Conservation (phyloP, 345 rosid species). For the Camelina neglecta region DNA sequence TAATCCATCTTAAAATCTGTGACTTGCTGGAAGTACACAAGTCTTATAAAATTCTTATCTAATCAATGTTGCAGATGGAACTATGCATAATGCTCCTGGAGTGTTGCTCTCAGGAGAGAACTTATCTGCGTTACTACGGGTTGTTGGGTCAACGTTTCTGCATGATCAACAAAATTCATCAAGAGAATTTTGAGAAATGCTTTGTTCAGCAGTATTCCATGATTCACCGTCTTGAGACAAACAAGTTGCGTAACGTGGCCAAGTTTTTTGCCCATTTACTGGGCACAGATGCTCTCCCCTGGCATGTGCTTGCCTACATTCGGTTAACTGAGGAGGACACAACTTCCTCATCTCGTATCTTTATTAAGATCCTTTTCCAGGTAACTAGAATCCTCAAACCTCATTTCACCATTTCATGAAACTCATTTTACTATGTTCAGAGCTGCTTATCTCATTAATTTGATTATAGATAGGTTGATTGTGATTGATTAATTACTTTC, state of each 20-base stretch:
- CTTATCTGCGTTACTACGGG: conserved; percentile 90
- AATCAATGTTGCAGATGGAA: conserved; percentile 75
- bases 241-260: conserved; percentile 86
- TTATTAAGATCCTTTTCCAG: conserved; percentile 97
- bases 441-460: conserved; percentile 14
- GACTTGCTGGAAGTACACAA: conserved; percentile 1
- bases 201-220: conserved; percentile 93
- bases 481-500: conserved; percentile 20
- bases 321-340: conserved; percentile 93
- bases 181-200: conserved; percentile 91
- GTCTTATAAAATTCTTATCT: conserved; percentile 16
- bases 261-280: conserved; percentile 95
- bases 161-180: conserved; percentile 87
- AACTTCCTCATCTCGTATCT: conserved; percentile 90
- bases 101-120: conserved; percentile 95
- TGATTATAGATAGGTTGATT: background rate
- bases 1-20: conserved; percentile 2
- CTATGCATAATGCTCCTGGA: conserved; percentile 92
- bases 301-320: conserved; percentile 90
- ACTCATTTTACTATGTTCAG: conserved; percentile 18
- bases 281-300: conserved; percentile 91
- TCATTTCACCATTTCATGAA: conserved; percentile 2
- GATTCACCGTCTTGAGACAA: conserved; percentile 95
- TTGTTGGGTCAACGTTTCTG: conserved; percentile 94
- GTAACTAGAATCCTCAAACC: conserved; percentile 46